Base-by-base conservation (phyloP, 371 early-diverging fungal species). In the Mucor piriformis region DNA sequence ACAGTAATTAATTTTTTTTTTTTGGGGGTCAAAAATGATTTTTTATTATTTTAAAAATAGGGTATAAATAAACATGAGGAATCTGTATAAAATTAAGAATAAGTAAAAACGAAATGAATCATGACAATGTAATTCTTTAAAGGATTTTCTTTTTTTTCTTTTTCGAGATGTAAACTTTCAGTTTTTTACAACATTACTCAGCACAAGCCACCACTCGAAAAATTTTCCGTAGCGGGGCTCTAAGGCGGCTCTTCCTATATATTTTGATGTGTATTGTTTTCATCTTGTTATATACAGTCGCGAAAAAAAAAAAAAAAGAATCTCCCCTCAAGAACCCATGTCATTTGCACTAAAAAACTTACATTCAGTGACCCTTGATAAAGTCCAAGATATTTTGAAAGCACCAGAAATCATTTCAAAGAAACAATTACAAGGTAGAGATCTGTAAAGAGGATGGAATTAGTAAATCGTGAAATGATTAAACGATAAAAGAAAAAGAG, bases 181-280 rank as follows among this genome's bases (percentile, higher is more conserved):
- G 52, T 63, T 37, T 21, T 34, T 54, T 24, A 35, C 42, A 62
- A 62, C 63, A 63, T 63, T 46, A 59, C 47, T 67, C 67, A 52
- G 67, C 67, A 67, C 33, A 50, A 67, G 62, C 51, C 47, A 55
- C 52, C 34, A 21, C 53, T 42, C 42, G 50, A 46, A 51, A 54
- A 42, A 43, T 40, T 59, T 40, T 40, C 42, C 64, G 59, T 59
- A 49, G 23, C 37, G 56, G 46, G 42, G 40, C 63, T 59, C 56
- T 67, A 59, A 59, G 67, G 63, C 67, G 67, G 67, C 67, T 67
- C 67, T 67, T 67, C 67, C 67, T 67, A 59, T 59, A 29, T 29
- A 57, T 61, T 59, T 59, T 67, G 63, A 67, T 67, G 67, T 55
- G 59, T 67, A 37, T 55, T 51, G 25, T 66, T 67, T 63, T 67